Base-by-base conservation (phyloP, 306 rosid genomes). In the Sindora glabra region DNA sequence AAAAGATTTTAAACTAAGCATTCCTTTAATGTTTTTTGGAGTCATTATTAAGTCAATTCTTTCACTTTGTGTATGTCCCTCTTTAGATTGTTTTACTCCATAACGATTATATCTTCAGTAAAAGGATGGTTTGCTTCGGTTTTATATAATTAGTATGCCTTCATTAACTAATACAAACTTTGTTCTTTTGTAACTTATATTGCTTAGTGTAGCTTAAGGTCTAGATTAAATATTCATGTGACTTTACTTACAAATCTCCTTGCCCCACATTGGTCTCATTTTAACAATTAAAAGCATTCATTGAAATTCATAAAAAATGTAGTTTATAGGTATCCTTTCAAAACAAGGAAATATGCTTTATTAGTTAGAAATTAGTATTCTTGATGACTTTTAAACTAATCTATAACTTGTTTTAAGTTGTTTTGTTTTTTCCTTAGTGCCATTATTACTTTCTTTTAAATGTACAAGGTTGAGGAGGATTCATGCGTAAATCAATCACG, bases 381-480 rank as follows among this genome's bases (percentile, higher is more conserved):
- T n/a, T 2, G 32, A 49, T 27, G 27, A 29, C 45, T 10, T 59
- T 40, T 40, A 24, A 37, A 39, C 42, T 41, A 64, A 57, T 62
- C 16, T 58, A 30, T 6, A 48, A 36, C 57, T 30, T 42, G 40
- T 50, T 65, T 68, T 19, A 19, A 51, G 58, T 21, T 24, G 15
- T 45, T 59, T 39, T 64, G n/a, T 67, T 42, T 8, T 56, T 42
- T 47, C 58, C 32, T 52, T 60, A 26, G 73, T 29, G 8, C 5
- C 34, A 29, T 4, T 29, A 4, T 42, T 45, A 58, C 48, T 60
- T 22, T 75, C 13, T 80, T 11, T 15, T 83, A 79, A 94, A 67
- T 77, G 49, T 77, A 69, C 37, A 94, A 89, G 79, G 37, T 74
- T 0, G 97, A 86, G 74, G 97, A 94, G 47, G 97, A 86, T 73